Evolutionary conservation across 2,329 filamentous ascomycete genomes (phyloP).

Genomic region (Cercospora sp.): DNA sequence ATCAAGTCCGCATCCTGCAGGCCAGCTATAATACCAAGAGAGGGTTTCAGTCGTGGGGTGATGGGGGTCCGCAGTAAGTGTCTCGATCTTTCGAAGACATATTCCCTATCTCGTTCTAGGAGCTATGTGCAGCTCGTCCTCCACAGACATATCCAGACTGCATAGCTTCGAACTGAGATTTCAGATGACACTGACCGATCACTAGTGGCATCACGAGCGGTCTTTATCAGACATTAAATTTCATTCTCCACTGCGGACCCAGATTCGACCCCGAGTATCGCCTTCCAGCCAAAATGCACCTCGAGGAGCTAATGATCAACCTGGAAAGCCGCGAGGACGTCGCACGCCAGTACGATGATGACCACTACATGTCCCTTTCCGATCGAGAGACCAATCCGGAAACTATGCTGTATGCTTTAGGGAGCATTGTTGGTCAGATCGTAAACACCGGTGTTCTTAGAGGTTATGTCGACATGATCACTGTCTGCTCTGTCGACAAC

Average conservation of each 20-base stretch:
- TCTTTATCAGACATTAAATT: conserved; percentile 29
- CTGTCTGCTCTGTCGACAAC: conserved; percentile 17
- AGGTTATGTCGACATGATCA: conserved; percentile 25
- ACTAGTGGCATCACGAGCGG: conserved; percentile 18
- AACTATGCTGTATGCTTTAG: conserved; percentile 21
- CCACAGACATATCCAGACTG: not conserved
- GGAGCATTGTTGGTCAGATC: conserved; percentile 23
- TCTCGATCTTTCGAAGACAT: not conserved
- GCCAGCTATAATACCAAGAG: conserved; percentile 21
- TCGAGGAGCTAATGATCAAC: conserved; percentile 23
- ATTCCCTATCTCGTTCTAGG: not conserved
- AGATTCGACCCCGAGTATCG: conserved; percentile 15
- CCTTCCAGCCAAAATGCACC: conserved; percentile 17
- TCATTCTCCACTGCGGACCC: conserved; percentile 28
- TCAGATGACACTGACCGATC: not conserved
- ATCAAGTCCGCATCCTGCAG: conserved; percentile 14
- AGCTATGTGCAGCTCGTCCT: not conserved
- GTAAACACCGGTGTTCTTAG: conserved; percentile 21
- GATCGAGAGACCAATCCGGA: conserved; percentile 25
- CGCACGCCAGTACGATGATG: conserved; percentile 13
- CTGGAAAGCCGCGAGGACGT: conserved; percentile 20
- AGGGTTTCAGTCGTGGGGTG: conserved; percentile 23
- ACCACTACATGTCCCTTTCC: conserved; percentile 18
- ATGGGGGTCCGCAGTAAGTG: conserved; percentile 21
- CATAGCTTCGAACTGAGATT: not conserved